phyloP scores from a whole-genome alignment of 2,329 filamentous ascomycete species.

The Fusarium chaquense region DNA sequence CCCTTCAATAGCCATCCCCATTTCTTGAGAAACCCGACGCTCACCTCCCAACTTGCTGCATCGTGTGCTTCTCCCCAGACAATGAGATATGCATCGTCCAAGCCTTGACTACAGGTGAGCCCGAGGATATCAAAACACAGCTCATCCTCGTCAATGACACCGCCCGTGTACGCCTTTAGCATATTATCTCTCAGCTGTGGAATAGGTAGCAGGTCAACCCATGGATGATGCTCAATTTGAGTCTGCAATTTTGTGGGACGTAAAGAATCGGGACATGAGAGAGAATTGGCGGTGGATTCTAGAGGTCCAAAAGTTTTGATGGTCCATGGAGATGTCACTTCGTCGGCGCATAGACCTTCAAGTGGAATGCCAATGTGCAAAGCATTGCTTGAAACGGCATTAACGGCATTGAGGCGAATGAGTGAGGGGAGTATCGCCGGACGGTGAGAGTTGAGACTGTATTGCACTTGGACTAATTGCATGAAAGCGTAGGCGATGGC shows the following conservation, averaged over 20 bases:
- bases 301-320: constrained; percentile 11
- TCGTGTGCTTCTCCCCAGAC: constrained; percentile 64
- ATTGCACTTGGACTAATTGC: constrained; percentile 37
- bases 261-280: constrained; percentile 26
- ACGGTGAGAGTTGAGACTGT: constrained; percentile 30
- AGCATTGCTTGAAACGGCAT: constrained; percentile 40
- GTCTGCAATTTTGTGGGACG: constrained; percentile 35
- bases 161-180: constrained; percentile 20
- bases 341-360: constrained; percentile 35
- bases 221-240: constrained; percentile 38
- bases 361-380: constrained; percentile 24
- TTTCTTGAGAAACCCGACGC: constrained; percentile 58
- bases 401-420: constrained; percentile 43
- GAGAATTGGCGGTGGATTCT: not conserved
- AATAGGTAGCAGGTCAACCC: constrained; percentile 42
- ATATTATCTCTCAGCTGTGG: constrained; percentile 42
- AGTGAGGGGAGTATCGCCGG: constrained; percentile 31
- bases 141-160: constrained; percentile 38
- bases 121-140: constrained; percentile 40
- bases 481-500: constrained; percentile 37
- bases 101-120: not conserved
- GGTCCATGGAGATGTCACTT: constrained; percentile 42
- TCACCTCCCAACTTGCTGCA: constrained; percentile 61
- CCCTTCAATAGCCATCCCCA: constrained; percentile 57
- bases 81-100: constrained; percentile 50